Evolutionary conservation across 805 yeast species (phyloP).

Genomic region (Candida vartiovaarae): DNA sequence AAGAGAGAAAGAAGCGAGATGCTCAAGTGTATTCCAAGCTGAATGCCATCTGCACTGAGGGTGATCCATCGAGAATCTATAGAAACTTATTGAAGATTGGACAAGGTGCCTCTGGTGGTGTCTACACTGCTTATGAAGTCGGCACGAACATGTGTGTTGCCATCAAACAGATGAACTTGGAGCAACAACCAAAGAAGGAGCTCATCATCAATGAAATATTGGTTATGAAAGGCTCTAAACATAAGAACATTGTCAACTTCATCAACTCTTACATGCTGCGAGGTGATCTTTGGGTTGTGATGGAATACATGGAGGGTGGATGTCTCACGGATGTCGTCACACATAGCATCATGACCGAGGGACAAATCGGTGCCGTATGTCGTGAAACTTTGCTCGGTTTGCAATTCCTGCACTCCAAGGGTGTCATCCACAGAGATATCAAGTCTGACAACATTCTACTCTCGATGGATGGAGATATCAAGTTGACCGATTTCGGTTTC

Average conservation of each 20-base stretch:
- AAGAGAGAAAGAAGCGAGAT: slow-evolving; percentile 67
- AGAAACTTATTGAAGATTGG: slow-evolving; percentile 77
- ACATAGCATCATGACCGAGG: slow-evolving; percentile 81
- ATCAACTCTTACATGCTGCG: slow-evolving; percentile 75
- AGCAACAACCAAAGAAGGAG: slow-evolving; percentile 93
- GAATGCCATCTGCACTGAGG: slow-evolving; percentile 69
- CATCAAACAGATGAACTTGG: slow-evolving; percentile 92
- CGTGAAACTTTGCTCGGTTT: slow-evolving; percentile 85
- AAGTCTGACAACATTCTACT: slow-evolving; percentile 89
- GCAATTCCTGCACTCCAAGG: slow-evolving; percentile 81
- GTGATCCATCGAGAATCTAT: slow-evolving; percentile 74
- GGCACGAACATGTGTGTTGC: slow-evolving; percentile 65
- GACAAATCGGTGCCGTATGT: slow-evolving; percentile 92
- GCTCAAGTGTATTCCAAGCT: slow-evolving; percentile 66
- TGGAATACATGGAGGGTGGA: slow-evolving; percentile 99
- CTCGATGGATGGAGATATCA: slow-evolving; percentile 79
- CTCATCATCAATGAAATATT: slow-evolving; percentile 89
- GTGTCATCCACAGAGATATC: slow-evolving; percentile 93
- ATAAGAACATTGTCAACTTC: slow-evolving; percentile 89
- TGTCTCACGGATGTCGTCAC: slow-evolving; percentile 93
- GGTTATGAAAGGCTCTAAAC: slow-evolving; percentile 91
- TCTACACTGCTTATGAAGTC: slow-evolving; percentile 74
- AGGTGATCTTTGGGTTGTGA: slow-evolving; percentile 90
- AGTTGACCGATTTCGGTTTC: slow-evolving; percentile 92
- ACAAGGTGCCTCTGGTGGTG: slow-evolving; percentile 98